phyloP scores from a whole-genome alignment of 176 grass and related monocot genomes.

The Typha latifolia region DNA sequence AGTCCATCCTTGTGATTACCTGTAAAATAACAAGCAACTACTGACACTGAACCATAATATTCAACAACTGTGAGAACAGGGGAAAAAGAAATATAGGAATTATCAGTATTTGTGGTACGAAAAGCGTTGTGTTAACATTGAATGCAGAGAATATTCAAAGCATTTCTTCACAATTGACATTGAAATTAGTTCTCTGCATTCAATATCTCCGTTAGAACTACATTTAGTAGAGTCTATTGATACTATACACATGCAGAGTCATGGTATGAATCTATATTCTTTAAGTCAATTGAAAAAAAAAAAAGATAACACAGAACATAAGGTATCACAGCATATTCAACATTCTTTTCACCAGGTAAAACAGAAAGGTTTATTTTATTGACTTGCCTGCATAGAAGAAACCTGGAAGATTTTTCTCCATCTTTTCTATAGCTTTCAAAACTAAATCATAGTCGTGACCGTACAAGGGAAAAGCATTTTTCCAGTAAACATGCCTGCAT shows the following conservation, averaged over 20 bases:
- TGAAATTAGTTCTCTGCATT: too few species aligned
- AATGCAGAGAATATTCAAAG: background rate
- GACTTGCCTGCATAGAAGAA: slow-evolving; percentile 96
- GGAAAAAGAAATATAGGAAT: background rate
- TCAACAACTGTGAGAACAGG: slow-evolving; percentile 1
- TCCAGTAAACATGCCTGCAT: slow-evolving; percentile 87
- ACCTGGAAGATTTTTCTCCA: slow-evolving; percentile 88
- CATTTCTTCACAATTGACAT: too few species aligned
- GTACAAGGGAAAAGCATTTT: slow-evolving; percentile 96
- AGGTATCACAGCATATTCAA: background rate
- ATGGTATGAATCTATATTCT: background rate
- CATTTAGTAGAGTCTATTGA: too few species aligned
- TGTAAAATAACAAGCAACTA: slow-evolving; percentile 23
- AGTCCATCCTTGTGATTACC: slow-evolving; percentile 94
- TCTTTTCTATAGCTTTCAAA: slow-evolving; percentile 86
- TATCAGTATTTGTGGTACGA: background rate
- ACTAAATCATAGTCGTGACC: slow-evolving; percentile 58
- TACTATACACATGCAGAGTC: too few species aligned
- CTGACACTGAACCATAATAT: background rate
- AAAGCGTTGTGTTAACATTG: background rate
- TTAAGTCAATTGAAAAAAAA: background rate
- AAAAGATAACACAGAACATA: background rate
- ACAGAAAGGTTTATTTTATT: slow-evolving; percentile 12
- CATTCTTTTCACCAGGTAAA: background rate
- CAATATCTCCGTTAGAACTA: too few species aligned